Evolutionary conservation across 1,284 basidiomycete genomes (phyloP), one percentile per base, ranked within the genome.

Genomic region (Mycosarcoma mackinlayi): DNA sequence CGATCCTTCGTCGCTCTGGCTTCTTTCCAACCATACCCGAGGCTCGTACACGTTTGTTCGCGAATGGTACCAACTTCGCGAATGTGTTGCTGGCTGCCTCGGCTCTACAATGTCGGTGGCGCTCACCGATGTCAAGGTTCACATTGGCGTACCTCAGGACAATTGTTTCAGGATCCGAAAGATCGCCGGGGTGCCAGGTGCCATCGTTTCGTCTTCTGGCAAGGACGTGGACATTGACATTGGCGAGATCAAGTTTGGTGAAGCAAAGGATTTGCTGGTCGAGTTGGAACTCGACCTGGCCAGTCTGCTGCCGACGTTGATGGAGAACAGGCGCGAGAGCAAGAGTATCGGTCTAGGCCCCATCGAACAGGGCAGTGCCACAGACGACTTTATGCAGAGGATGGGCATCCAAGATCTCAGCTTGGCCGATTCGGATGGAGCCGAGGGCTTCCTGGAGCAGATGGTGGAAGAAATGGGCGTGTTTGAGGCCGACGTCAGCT

Each of bases 1-100:
- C 82, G 94, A 98, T 83, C 94, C 95, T 6, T 92, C 92, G 3
- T 94, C 93, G n/a, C 88, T 98, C 16, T 98, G 95, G 95, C 89
- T 97, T 40, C 93, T 98, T 86, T 96, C 94, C 11, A 97, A 97
- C 84, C 93, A 97, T 82, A 98, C 95, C 0, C 88, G 89, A 58
- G 95, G 94, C 35, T 94, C 92, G n/a, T 98, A 98, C 85, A 97
- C 94, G 34, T 80, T 78, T 44, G 75, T 80, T 5, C 47, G 69
- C 23, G 76, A 80, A 50, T 80, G 78, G 78, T 74, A 77, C 65
- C 75, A 78, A 54, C 63, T 80, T 28, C 67, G 77, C 30, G 77
- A 80, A 55, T 77, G 75, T 45, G 40, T 79, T 5, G 61, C 77
- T 3, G 78, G 78, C 37, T 80, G 78, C 47, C 60, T 80, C 10